Base-by-base conservation (phyloP, 148 eudicot species). In the Diospyros kaki region DNA sequence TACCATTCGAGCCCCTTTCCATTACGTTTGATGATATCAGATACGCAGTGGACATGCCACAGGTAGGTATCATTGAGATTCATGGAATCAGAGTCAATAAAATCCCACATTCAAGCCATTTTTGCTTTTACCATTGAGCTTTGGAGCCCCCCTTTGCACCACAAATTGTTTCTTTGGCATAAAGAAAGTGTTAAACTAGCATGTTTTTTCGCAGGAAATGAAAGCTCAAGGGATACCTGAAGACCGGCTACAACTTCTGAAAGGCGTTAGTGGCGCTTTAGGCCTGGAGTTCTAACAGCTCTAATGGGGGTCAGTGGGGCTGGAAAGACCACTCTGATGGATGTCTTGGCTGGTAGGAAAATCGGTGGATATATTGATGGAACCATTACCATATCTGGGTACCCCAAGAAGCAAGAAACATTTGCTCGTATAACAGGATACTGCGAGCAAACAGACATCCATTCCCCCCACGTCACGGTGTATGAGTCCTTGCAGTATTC, bases 21-120 rank as follows among this genome's bases (percentile, higher is more conserved):
- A 78, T 92, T 66, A 75, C 88, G 9, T 92, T 92, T n/a, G 86
- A 92, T 28, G 89, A 89, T 6, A 69, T 92, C 80, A 84, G 71
- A 73, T 91, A 91, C 53, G 82, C 92, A 65, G 88, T 91, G 5
- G 97, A 91, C 75, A 89, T 91, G 97, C 94, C 94, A 69, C 78
- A 65, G 81, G 93, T 91, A 91, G 58, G 28, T 28, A 28, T 28
- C 28, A 28, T 28, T 28, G 28, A 28, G 28, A 0, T 28, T 28
- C 28, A 28, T 28, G 28, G 28, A 28, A 28, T 0, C 28, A 28
- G 28, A 28, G 28, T 28, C 28, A 28, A 28, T 28, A 28, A 28
- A 28, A 28, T 28, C 28, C 28, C 0, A 28, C 28, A 28, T 28
- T 28, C 28, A 28, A 28, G 0, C 28, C 28, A 28, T 28, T 28